A percentile compares a stretch with the other conserved stretches of the same genome.
phyloP scores from a whole-genome alignment of 2,329 filamentous ascomycete genomes.

The Fusarium sp. region DNA sequence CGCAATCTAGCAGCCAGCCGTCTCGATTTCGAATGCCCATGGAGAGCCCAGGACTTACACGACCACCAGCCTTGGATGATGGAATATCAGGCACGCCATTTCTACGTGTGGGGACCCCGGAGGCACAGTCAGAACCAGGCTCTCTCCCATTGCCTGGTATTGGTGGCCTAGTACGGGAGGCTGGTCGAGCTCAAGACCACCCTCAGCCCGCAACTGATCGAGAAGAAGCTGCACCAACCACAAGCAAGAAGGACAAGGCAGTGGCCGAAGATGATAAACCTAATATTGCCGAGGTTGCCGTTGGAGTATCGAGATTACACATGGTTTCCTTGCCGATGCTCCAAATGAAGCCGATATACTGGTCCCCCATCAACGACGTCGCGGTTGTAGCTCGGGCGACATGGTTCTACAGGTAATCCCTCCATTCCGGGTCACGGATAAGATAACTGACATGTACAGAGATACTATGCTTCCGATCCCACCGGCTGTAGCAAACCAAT shows the following conservation, averaged over 20 bases:
- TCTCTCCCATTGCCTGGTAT: constrained; percentile 17
- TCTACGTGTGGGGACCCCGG: constrained; percentile 57
- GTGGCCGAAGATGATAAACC: constrained; percentile 33
- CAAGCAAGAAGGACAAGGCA: constrained; percentile 10
- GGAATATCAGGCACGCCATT: constrained; percentile 68
- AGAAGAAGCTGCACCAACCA: constrained; percentile 18
- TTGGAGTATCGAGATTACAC: constrained; percentile 90
- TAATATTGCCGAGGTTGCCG: constrained; percentile 71
- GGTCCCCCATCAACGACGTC: constrained; percentile 92
- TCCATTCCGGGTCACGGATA: too few relatives aligned
- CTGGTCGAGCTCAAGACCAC: constrained; percentile 8
- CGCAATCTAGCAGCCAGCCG: constrained; percentile 35
- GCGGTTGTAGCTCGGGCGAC: constrained; percentile 85
- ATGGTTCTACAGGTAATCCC: constrained; percentile 85
- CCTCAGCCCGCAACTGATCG: constrained; percentile 3
- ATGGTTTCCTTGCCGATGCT: constrained; percentile 84
- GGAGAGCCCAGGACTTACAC: constrained; percentile 35
- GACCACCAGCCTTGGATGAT: constrained; percentile 53
- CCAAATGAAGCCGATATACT: constrained; percentile 97
- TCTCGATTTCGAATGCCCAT: constrained; percentile 40
- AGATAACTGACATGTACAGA: constrained; percentile 48
- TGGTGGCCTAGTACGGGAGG: constrained; percentile 13
- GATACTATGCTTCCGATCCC: constrained; percentile 94
- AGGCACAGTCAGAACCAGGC: constrained; percentile 40
- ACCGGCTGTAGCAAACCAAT: constrained; percentile 84